Percentiles rank a stretch among this genome's conserved stretches.
phyloP scores from a whole-genome alignment of 2,329 filamentous ascomycete species.

The Beauveria sp. region DNA sequence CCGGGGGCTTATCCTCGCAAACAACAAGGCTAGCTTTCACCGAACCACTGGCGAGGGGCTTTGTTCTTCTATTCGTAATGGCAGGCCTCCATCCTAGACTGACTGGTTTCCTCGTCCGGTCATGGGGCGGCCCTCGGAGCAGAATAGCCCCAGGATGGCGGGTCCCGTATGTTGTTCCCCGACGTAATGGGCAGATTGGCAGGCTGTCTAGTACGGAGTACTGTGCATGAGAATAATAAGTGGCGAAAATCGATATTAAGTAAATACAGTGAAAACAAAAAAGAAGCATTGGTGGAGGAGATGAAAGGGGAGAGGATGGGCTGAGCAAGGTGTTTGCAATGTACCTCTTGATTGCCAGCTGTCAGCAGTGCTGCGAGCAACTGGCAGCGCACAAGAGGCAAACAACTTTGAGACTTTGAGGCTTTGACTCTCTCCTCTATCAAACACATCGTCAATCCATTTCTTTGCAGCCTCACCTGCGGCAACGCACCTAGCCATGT shows the following conservation, averaged over 20 bases:
- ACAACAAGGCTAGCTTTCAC: not conserved
- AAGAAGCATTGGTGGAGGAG: not conserved
- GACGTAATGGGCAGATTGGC: not conserved
- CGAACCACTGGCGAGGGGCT: not conserved
- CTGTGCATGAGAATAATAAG: not conserved
- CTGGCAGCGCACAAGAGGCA: not conserved
- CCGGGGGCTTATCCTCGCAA: not conserved
- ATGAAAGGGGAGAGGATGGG: not conserved
- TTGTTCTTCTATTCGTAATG: not conserved
- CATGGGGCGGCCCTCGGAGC: not conserved
- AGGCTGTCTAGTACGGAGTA: not conserved
- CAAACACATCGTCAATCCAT: not conserved
- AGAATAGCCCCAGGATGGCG: not conserved
- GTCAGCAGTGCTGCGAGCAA: not conserved
- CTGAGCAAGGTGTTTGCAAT: not conserved
- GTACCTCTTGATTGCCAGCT: not conserved
- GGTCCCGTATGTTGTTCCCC: slow-evolving; percentile 3
- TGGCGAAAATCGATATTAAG: not conserved
- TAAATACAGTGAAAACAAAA: not conserved
- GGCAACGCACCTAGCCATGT: not conserved
- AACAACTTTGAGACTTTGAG: not conserved
- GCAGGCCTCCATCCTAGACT: not conserved
- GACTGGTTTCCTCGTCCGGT: not conserved
- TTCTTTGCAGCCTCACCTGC: slow-evolving; percentile 9
- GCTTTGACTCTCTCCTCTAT: not conserved